Evolutionary conservation across 2,329 filamentous ascomycete genomes (phyloP), one percentile per base, ranked within the genome.

Genomic region (Cordyceps sp.): DNA sequence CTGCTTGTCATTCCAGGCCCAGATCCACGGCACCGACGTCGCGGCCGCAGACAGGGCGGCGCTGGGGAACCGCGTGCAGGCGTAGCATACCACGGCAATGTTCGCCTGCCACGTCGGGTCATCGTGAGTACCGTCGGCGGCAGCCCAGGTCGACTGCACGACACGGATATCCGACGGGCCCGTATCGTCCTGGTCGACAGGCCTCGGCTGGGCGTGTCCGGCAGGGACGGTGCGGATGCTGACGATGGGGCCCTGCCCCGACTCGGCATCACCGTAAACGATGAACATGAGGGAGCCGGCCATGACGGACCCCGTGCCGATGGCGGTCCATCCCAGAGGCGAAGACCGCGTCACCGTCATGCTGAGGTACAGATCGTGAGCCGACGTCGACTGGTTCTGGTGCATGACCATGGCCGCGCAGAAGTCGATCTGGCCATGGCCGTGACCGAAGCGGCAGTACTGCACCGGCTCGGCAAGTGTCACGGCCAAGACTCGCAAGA

Each of bases 1-100:
- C 28, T 47, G 44, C 10, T 30, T 35, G 14, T 30, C 19, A 22
- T 47, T 46, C 42, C 40, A 45, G 6, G 42, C 42, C 44, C 44
- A 47, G 31, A 47, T 39, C 40, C 43, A 42, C 15, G 44, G 41
- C 37, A 45, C 43, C 4, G 41, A 42, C 9, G 20, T 27, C 9
- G 41, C 29, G 8, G 39, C 36, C 5, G 37, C 34, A 0, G 41
- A 39, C 15, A 45, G 34, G 14, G 33, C 24, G 2, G 38, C 31
- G 4, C 38, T 41, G 3, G 32, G 33, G 39, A 42, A 46, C 18
- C 34, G 30, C 10, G 39, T 40, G 35, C 44, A 47, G 9, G 38
- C 43, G 33, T 44, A 46, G 37, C 43, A 45, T 15, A 45, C 36
- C 10, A 40, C 13, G 4, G 42, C 40, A 2, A 38, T 33, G 14